Percentiles rank a stretch among this genome's conserved stretches.
phyloP scores from a whole-genome alignment of 257 asterid genomes.

The Ehretia macrophylla region DNA sequence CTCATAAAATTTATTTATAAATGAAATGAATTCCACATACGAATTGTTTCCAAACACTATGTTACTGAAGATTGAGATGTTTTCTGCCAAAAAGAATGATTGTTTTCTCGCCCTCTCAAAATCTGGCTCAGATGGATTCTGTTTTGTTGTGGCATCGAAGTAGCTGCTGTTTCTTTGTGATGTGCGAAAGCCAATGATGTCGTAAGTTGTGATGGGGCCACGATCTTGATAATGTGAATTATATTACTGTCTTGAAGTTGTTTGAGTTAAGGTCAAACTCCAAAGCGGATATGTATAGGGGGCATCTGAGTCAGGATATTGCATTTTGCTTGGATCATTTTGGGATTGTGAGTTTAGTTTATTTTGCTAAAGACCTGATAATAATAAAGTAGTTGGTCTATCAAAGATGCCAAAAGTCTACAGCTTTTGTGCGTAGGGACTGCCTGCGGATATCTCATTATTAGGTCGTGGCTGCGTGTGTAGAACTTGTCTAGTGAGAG shows the following conservation, averaged over 20 bases:
- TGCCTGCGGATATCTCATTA: constrained; percentile 38
- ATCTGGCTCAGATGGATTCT: constrained; percentile 47
- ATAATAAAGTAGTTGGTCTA: constrained; percentile 16
- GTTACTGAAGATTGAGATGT: constrained; percentile 53
- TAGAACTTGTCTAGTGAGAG: constrained; percentile 52
- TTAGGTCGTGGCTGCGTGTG: constrained; percentile 49
- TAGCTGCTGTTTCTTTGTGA: constrained; percentile 58
- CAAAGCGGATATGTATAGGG: constrained; percentile 31
- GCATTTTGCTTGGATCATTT: constrained; percentile 81
- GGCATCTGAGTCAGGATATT: constrained; percentile 68
- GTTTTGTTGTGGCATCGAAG: constrained; percentile 46
- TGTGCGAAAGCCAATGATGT: constrained; percentile 50
- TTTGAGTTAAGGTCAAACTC: constrained; percentile 51
- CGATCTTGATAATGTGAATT: constrained; percentile 46
- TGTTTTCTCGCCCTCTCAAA: constrained; percentile 51
- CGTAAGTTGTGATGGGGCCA: constrained; percentile 67
- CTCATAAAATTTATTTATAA: too few relatives aligned
- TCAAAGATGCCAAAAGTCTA: constrained; percentile 40
- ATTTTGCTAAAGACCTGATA: constrained; percentile 64
- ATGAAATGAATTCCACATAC: too few relatives aligned
- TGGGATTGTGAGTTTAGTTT: constrained; percentile 60
- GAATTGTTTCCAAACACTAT: too few relatives aligned
- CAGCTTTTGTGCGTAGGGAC: constrained; percentile 57
- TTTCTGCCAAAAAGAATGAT: constrained; percentile 40
- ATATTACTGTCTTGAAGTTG: constrained; percentile 43